These are phyloP conservation scores for Ceratobasidium sp. DNA, from an alignment of 1,284 basidiomycete genomes.

Conservation along the genomic window DNA sequence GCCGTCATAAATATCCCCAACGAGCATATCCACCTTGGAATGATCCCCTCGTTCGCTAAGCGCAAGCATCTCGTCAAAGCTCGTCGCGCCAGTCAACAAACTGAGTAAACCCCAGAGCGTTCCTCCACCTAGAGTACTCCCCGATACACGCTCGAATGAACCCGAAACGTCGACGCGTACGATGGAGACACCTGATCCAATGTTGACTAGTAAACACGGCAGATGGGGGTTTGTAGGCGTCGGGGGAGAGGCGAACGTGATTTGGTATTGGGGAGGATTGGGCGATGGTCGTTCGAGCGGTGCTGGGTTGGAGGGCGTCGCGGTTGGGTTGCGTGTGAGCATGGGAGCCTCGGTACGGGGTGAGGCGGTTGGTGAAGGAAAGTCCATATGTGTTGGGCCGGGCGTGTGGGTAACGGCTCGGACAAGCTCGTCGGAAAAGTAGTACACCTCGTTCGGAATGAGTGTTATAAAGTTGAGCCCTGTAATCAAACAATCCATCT, in stretches of 20 bases:
- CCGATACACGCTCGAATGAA: conserved; percentile 94
- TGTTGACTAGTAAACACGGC: conserved; percentile 97
- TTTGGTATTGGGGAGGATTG: conserved; percentile 89
- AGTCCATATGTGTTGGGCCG: conserved; percentile 38
- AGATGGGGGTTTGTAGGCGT: conserved; percentile 77
- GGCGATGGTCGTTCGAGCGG: conserved; percentile 88
- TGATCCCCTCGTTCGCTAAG: conserved; percentile 96
- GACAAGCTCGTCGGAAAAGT: conserved; percentile 97
- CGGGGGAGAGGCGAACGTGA: conserved; percentile 84
- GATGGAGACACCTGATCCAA: conserved; percentile 97
- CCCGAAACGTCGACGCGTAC: conserved; percentile 98
- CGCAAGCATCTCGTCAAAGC: conserved; percentile 98
- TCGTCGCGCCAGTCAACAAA: conserved; percentile 93
- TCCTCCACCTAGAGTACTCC: conserved; percentile 97
- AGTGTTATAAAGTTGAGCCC: conserved; percentile 97
- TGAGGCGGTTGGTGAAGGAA: conserved; percentile 46
- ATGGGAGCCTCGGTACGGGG: conserved; percentile 25
- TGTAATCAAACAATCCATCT: conserved; percentile 99
- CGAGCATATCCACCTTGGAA: conserved; percentile 96
- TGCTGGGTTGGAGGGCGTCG: conserved; percentile 17
- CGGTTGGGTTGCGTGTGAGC: conserved; percentile 34
- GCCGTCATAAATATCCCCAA: conserved; percentile 90
- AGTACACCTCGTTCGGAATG: conserved; percentile 98
- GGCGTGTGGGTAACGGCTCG: conserved; percentile 79
- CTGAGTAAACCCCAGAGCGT: conserved; percentile 98